Evolutionary conservation across 177 flowering plant genomes (phyloP).

Genomic region (Telopea speciosissima): DNA sequence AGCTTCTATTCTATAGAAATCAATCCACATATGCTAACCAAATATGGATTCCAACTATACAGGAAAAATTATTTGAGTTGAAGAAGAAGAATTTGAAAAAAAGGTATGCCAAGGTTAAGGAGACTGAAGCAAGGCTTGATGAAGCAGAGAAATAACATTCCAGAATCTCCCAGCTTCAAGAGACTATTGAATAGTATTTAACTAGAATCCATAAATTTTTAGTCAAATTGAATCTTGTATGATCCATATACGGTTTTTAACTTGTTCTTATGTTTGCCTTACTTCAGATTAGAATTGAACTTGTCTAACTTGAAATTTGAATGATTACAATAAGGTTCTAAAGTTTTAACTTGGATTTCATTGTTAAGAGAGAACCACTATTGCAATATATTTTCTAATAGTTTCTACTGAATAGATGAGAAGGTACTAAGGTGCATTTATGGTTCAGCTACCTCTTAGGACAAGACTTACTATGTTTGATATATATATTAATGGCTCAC

Average conservation of each 20-base stretch:
- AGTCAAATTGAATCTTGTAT: neutral
- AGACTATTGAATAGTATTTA: conserved; percentile 56
- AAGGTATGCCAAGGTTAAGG: conserved; percentile 42
- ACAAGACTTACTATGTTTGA: neutral
- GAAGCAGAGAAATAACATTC: conserved; percentile 53
- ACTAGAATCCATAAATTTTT: neutral
- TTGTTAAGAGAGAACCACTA: neutral
- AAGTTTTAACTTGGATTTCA: too few species aligned
- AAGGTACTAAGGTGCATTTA: conserved; percentile 33
- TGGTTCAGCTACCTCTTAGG: neutral
- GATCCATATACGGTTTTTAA: too few species aligned
- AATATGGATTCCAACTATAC: conserved; percentile 13
- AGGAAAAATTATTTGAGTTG: conserved; percentile 48
- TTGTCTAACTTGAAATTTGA: conserved; percentile 70
- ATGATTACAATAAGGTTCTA: too few species aligned
- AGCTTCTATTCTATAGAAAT: conserved; percentile 3
- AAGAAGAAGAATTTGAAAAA: conserved; percentile 52
- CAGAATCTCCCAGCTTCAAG: conserved; percentile 53
- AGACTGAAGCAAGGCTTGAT: conserved; percentile 38
- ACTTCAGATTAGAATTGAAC: conserved; percentile 57
- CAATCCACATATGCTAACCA: neutral
- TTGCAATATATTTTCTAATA: conserved; percentile 12
- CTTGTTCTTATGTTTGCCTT: conserved; percentile 5
- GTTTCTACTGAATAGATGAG: conserved; percentile 24
- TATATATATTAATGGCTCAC: neutral